Percentiles rank a stretch among this genome's conserved stretches.
These are phyloP conservation scores for Diaporthe australafricana DNA, from an alignment of 2,329 filamentous ascomycete genomes.

Conservation along the genomic window DNA sequence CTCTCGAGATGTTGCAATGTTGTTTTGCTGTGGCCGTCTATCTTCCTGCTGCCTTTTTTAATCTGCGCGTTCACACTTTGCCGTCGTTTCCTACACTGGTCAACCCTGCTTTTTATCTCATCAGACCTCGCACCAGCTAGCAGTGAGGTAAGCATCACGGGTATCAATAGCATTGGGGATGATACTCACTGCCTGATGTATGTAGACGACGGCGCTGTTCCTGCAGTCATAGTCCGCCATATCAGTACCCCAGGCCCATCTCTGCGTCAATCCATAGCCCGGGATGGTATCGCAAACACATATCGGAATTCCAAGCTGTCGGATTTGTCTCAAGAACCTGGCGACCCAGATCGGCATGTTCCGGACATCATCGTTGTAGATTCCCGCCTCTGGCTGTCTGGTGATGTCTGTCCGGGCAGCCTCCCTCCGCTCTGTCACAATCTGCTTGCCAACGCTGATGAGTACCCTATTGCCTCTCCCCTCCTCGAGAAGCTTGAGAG, in stretches of 20 bases:
- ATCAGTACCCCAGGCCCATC: not conserved
- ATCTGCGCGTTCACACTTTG: not conserved
- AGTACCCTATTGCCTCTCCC: not conserved
- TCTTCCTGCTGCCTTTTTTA: not conserved
- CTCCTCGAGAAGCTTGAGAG: not conserved
- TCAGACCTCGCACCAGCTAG: not conserved
- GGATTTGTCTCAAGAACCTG: not conserved
- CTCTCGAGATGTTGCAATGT: not conserved
- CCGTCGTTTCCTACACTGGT: not conserved
- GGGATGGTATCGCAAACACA: not conserved
- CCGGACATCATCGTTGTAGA: not conserved
- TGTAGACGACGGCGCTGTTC: not conserved
- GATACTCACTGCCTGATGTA: not conserved
- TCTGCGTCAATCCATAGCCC: slow-evolving; percentile 15
- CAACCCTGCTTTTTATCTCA: not conserved
- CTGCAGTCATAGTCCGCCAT: slow-evolving; percentile 14
- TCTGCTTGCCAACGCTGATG: not conserved
- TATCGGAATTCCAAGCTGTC: not conserved
- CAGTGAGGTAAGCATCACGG: not conserved
- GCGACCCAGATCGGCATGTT: slow-evolving; percentile 2
- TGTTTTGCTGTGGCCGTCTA: not conserved
- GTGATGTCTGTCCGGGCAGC: not conserved
- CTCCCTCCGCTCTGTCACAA: slow-evolving; percentile 7
- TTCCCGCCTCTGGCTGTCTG: not conserved
- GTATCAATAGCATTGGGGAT: no score